Evolutionary conservation across 2,329 filamentous ascomycete species (phyloP).

Genomic region (Arthrocladium fulminans): DNA sequence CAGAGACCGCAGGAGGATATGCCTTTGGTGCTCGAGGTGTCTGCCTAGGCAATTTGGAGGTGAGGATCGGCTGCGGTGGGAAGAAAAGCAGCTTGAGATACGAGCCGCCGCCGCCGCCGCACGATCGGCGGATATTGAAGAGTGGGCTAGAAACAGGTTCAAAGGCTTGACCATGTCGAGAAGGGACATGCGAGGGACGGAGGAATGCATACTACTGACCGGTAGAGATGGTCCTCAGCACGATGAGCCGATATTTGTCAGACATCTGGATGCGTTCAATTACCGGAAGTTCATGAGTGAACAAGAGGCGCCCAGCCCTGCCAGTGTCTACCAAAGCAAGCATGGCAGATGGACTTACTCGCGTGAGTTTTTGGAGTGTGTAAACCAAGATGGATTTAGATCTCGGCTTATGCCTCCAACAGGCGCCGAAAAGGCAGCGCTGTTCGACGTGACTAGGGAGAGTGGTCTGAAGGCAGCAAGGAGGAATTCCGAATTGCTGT

Average conservation of each 20-base stretch:
- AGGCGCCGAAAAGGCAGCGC: background rate
- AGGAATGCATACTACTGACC: slow-evolving; percentile 8
- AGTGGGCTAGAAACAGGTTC: slow-evolving; percentile 18
- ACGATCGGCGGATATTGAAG: slow-evolving; percentile 20
- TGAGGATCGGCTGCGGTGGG: slow-evolving; percentile 20
- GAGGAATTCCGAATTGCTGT: background rate
- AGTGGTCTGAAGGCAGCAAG: background rate
- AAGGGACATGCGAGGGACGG: slow-evolving; percentile 20
- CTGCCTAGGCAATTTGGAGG: slow-evolving; percentile 19
- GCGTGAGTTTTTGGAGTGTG: slow-evolving; percentile 12
- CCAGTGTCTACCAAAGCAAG: slow-evolving; percentile 21
- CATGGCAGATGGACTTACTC: slow-evolving; percentile 21
- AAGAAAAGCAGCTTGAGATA: slow-evolving; percentile 20
- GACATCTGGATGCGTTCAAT: slow-evolving; percentile 22
- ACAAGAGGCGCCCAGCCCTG: slow-evolving; percentile 14
- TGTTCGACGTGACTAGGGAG: background rate
- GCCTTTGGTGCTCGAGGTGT: slow-evolving; percentile 27
- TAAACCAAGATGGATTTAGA: background rate
- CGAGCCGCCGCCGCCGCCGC: slow-evolving; percentile 17
- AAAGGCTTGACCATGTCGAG: slow-evolving; percentile 19
- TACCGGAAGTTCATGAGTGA: slow-evolving; percentile 18
- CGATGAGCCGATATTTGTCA: slow-evolving; percentile 18
- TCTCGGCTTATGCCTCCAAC: background rate
- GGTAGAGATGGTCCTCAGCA: slow-evolving; percentile 19
- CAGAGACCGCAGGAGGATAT: slow-evolving; percentile 25